A percentile compares a stretch with the other conserved stretches of the same genome.
phyloP scores from a whole-genome alignment of 345 rosid species.

The Eucalyptus regnans region DNA sequence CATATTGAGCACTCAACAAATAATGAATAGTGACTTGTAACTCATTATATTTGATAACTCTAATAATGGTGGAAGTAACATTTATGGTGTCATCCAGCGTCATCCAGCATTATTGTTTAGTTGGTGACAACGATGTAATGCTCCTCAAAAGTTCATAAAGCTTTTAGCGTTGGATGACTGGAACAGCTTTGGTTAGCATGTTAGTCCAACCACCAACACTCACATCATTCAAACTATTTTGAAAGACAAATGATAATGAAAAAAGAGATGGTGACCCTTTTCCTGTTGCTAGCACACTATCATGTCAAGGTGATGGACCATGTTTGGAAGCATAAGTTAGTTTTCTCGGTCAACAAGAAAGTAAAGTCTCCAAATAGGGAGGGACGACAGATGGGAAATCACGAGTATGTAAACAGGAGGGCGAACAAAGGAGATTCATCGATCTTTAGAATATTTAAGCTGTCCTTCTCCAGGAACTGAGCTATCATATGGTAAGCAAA shows the following conservation, averaged over 20 bases:
- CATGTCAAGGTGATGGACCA: background rate
- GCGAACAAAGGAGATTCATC: background rate
- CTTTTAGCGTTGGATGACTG: background rate
- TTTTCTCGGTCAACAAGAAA: background rate
- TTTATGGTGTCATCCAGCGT: background rate
- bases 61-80: background rate
- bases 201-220: background rate
- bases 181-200: background rate
- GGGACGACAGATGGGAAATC: background rate
- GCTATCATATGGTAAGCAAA: background rate
- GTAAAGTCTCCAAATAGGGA: background rate
- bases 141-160: background rate
- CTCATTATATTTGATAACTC: background rate
- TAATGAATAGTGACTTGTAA: background rate
- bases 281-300: background rate
- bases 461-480: background rate
- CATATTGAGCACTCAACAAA: background rate
- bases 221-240: background rate
- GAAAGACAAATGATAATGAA: background rate
- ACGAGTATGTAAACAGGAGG: background rate
- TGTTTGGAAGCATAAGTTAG: background rate
- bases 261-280: background rate
- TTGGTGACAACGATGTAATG: background rate
- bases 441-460: background rate
- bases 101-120: background rate